Conservation (phyloP, 495 filamentous ascomycete genomes). For the Penicillium simplicissimum region DNA sequence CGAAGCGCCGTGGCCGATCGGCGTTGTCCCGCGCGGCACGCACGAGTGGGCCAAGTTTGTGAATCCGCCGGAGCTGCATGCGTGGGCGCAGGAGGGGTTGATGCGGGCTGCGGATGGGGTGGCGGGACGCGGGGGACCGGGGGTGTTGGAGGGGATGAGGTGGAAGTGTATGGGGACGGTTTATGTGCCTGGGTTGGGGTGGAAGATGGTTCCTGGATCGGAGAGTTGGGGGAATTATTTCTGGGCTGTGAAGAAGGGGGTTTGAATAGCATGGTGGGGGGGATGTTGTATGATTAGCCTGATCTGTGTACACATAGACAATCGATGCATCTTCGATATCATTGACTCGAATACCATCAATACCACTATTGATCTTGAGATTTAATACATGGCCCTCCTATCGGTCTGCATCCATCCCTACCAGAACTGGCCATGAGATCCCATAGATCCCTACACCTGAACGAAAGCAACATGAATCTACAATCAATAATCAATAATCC, state of each 20-base stretch:
- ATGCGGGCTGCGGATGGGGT: conserved; percentile 43
- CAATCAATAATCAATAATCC: no score
- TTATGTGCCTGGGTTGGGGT: conserved; percentile 88
- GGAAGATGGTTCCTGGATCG: conserved; percentile 79
- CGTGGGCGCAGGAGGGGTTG: conserved; percentile 52
- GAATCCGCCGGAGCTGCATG: conserved; percentile 76
- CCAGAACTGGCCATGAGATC: neutral
- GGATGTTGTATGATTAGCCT: neutral
- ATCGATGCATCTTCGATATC: no score
- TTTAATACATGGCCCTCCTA: no score
- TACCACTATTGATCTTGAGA: no score
- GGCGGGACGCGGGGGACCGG: conserved; percentile 52
- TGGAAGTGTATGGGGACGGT: conserved; percentile 70
- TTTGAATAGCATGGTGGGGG: conserved; percentile 17
- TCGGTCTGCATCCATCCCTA: no score
- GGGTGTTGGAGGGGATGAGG: conserved; percentile 51
- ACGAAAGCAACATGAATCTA: neutral
- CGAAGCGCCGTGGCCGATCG: conserved; percentile 72
- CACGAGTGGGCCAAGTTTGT: conserved; percentile 97
- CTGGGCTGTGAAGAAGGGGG: conserved; percentile 74
- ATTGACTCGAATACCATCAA: neutral
- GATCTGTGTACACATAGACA: neutral
- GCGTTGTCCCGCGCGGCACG: conserved; percentile 87
- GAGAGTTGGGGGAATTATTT: conserved; percentile 97
- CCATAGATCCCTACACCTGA: neutral